Conservation (phyloP, 768 basidiomycete genomes). For the Strobilomyces confusus region DNA sequence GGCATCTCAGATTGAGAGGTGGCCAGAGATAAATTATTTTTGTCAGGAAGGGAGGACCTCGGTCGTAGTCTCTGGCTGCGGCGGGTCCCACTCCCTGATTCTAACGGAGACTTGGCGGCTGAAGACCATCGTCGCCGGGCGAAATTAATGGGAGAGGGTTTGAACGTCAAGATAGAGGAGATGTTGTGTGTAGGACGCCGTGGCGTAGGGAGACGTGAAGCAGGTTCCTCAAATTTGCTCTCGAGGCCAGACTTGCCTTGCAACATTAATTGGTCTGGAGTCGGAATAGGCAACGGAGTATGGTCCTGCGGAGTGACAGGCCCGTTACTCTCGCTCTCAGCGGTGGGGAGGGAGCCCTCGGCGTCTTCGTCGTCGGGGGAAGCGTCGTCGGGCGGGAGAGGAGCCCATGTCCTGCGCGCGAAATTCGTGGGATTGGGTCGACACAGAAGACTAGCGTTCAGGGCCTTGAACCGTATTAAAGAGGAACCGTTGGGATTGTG, state of each 20-base stretch:
- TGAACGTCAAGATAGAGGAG: slow-evolving; percentile 48
- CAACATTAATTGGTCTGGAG: slow-evolving; percentile 27
- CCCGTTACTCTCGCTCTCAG: slow-evolving; percentile 45
- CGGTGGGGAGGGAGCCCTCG: slow-evolving; percentile 31
- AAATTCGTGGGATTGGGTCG: slow-evolving; percentile 61
- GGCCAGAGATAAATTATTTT: slow-evolving; percentile 29
- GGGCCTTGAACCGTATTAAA: slow-evolving; percentile 27
- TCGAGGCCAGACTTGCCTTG: slow-evolving; percentile 14
- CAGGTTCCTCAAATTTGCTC: slow-evolving; percentile 20
- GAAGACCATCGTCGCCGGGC: slow-evolving; percentile 60
- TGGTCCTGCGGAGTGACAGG: slow-evolving; percentile 60
- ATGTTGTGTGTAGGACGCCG: slow-evolving; percentile 16
- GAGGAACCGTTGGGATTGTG: slow-evolving; percentile 25
- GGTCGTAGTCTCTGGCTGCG: slow-evolving; percentile 35
- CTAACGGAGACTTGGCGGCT: slow-evolving; percentile 33
- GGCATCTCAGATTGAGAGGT: slow-evolving; percentile 26
- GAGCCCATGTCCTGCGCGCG: slow-evolving; percentile 55
- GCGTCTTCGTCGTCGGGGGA: slow-evolving; percentile 29
- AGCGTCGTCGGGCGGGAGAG: slow-evolving; percentile 36
- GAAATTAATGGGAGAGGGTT: slow-evolving; percentile 61
- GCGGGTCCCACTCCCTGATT: slow-evolving; percentile 32
- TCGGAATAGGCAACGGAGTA: slow-evolving; percentile 39
- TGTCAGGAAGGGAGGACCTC: slow-evolving; percentile 25
- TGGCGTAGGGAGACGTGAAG: slow-evolving; percentile 24
- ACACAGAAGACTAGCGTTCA: slow-evolving; percentile 46